A percentile compares a stretch with the other conserved stretches of the same genome.
These are phyloP conservation scores for Ceratocystis colombiana DNA, from an alignment of 2,329 filamentous ascomycete species.

Conservation along the genomic window DNA sequence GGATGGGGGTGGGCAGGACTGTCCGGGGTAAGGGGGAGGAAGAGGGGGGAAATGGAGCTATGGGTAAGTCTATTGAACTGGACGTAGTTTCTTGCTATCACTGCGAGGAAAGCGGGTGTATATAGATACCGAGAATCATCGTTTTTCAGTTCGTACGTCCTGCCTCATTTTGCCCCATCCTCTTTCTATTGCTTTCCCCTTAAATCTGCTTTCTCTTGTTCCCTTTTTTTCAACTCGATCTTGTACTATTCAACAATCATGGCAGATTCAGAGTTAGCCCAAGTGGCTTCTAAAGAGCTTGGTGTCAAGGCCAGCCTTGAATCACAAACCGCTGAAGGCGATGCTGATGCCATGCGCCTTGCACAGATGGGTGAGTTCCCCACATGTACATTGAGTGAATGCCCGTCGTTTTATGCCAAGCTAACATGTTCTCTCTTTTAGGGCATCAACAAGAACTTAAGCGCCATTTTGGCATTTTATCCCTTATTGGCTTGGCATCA, in stretches of 20 bases:
- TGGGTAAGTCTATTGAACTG: neutral
- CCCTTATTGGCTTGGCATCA: conserved; percentile 40
- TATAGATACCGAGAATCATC: conserved; percentile 4
- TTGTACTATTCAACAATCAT: neutral
- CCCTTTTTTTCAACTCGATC: neutral
- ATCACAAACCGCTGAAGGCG: conserved; percentile 15
- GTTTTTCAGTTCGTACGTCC: neutral
- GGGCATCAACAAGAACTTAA: conserved; percentile 42
- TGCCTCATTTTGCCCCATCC: neutral
- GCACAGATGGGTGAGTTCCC: conserved; percentile 36
- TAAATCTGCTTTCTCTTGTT: neutral
- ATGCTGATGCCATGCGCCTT: conserved; percentile 36
- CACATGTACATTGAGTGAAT: neutral
- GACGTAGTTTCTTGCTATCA: no score
- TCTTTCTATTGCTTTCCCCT: neutral
- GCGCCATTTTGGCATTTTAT: conserved; percentile 40
- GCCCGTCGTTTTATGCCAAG: neutral
- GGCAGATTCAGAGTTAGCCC: neutral
- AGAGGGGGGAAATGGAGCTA: neutral
- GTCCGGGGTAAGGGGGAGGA: neutral
- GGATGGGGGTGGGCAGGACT: neutral
- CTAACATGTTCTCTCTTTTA: conserved; percentile 24
- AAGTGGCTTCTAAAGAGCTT: conserved; percentile 9
- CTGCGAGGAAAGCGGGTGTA: neutral
- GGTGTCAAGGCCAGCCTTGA: conserved; percentile 17